Evolutionary conservation across 495 filamentous ascomycete species (phyloP), one percentile per base, ranked within the genome.

Genomic region (Niebla homalea): DNA sequence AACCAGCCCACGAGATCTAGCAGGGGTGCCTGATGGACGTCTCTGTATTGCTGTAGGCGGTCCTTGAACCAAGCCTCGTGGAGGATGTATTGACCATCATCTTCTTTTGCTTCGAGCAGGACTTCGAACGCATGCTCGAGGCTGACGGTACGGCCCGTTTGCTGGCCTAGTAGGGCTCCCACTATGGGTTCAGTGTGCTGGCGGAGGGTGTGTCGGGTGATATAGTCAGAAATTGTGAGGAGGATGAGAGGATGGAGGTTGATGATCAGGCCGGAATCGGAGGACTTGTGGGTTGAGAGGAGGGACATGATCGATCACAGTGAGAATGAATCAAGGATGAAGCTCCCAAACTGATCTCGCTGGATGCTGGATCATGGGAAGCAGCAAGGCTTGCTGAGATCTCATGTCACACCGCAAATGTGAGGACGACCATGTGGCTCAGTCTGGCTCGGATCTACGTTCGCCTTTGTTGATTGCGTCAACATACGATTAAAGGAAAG

Each of bases 1-100:
- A 90, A 99, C 87, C 90, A 94, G 64, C 88, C 92, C 35, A 96
- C 87, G 19, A 97, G 73, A 57, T 97, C 92, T 36, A 95, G 81
- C 10, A 76, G 66, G 0, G 87, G 86, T 32, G 65, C 71, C 64
- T 87, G 88, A 70, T 97, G 86, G 5, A 97, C 92, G 54, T 85
- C 82, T 67, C 83, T 89, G 76, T 88, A 94, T 62, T 95, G 87
- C 54, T 86, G 79, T 53, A 97, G 63, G 56, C 92, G 75, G 36
- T 84, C 70, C 16, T 68, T 70, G 61, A 98, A 95, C 87, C 87
- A 95, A 5, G 62, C 62, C 29, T 75, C 62, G 50, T 89, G 73
- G 1, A 77, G 55, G 15, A 89, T 63, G 35, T 74, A 63, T 22
- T 70, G 48, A 3, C 70, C 71, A 29, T 80, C 70, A 18, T 68